Conservation (phyloP, 805 yeast genomes). For the Maudiozyma bulderi region DNA sequence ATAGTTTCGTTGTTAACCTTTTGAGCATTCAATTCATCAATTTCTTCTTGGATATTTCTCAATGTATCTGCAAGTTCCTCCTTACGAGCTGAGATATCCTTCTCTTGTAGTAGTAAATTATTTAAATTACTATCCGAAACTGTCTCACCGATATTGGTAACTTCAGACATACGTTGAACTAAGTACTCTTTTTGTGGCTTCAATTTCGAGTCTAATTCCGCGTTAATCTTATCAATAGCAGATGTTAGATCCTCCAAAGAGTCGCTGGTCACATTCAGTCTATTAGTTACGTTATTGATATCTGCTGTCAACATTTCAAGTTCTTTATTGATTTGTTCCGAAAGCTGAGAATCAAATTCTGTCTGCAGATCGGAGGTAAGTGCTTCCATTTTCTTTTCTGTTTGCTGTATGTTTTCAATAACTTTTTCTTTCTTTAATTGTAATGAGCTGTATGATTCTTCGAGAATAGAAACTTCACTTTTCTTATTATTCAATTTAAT, state of each 20-base stretch:
- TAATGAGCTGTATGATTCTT: constrained; percentile 36
- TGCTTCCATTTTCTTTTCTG: constrained; percentile 34
- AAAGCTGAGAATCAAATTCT: constrained; percentile 45
- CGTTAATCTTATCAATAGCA: constrained; percentile 30
- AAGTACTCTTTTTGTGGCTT: constrained; percentile 43
- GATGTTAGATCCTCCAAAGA: constrained; percentile 16
- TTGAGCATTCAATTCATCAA: constrained; percentile 21
- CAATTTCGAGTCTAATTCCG: constrained; percentile 51
- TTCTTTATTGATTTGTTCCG: constrained; percentile 38
- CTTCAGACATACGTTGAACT: constrained; percentile 13
- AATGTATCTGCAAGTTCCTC: constrained; percentile 26
- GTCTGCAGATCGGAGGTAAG: constrained; percentile 41
- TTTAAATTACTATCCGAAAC: constrained; percentile 15
- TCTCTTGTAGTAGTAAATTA: constrained; percentile 11
- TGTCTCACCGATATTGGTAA: constrained; percentile 7
- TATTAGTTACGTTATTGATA: constrained; percentile 38
- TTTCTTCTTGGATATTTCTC: constrained; percentile 16
- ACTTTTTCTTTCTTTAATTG: constrained; percentile 31
- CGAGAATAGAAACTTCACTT: constrained; percentile 33
- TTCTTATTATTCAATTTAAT: constrained; percentile 34
- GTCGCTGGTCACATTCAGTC: constrained; percentile 29
- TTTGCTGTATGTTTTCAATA: constrained; percentile 27
- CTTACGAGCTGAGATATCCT: constrained; percentile 17
- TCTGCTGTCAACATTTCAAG: constrained; percentile 34
- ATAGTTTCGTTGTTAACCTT: constrained; percentile 30